Conservation (phyloP, 2,329 filamentous ascomycete genomes). For the Xylaria multiplex region DNA sequence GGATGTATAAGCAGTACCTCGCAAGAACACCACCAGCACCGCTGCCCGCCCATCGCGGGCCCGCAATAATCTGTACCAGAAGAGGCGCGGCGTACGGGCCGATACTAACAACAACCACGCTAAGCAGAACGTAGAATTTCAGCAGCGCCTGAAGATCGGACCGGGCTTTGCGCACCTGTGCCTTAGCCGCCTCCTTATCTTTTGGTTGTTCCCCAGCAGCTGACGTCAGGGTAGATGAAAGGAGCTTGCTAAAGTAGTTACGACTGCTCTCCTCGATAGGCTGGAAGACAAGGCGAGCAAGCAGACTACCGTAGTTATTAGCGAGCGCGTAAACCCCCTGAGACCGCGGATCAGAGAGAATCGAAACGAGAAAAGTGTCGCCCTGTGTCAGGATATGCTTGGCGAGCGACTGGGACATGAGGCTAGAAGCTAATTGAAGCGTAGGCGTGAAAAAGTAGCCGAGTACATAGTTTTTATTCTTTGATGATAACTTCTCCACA, state of each 20-base stretch:
- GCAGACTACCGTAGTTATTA: conserved; percentile 90
- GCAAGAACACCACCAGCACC: conserved; percentile 79
- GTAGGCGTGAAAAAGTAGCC: conserved; percentile 76
- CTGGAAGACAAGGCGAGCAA: conserved; percentile 90
- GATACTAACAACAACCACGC: conserved; percentile 72
- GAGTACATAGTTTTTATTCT: conserved; percentile 57
- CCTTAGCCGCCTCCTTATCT: conserved; percentile 27
- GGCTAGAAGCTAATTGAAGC: conserved; percentile 77
- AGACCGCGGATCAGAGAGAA: conserved; percentile 78
- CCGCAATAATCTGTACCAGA: conserved; percentile 79
- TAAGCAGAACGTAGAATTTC: conserved; percentile 78
- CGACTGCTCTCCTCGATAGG: conserved; percentile 94
- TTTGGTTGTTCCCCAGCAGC: conserved; percentile 29
- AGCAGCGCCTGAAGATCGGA: conserved; percentile 72
- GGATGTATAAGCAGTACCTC: conserved; percentile 91
- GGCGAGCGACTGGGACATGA: conserved; percentile 87
- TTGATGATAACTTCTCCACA: conserved; percentile 8
- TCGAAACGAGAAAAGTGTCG: conserved; percentile 86
- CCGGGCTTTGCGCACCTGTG: conserved; percentile 54
- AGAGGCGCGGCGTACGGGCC: conserved; percentile 80
- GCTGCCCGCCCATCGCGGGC: conserved; percentile 77
- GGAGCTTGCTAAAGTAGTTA: conserved; percentile 85
- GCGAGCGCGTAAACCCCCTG: conserved; percentile 94
- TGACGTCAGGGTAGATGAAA: conserved; percentile 55
- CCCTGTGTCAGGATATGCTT: conserved; percentile 96